Evolutionary conservation across 495 filamentous ascomycete genomes (phyloP), one percentile per base, ranked within the genome.

Genomic region (Podospora australis): DNA sequence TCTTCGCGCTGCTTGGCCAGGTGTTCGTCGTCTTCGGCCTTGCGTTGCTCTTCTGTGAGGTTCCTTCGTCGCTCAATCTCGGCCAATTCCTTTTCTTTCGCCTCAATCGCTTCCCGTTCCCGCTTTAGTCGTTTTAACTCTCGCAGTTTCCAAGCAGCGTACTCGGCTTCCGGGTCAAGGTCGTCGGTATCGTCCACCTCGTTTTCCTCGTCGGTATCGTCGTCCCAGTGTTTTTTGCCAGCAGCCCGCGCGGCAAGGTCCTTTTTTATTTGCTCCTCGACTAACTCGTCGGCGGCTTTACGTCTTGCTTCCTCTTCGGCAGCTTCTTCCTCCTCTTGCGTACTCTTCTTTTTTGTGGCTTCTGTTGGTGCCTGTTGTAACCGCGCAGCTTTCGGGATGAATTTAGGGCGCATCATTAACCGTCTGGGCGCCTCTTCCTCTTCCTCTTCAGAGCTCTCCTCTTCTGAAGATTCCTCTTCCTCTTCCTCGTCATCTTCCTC

Each of bases 111-210:
- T 57, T 87, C 84, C 23, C 94, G 78, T 54, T 90, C 87, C 23
- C 92, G 79, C 63, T 89, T 87, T 48, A 97, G 77, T 2, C 92
- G 82, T 66, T 84, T 83, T 23, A 99, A 68, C 66, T 99, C 92
- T 32, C 92, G 81, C 36, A 97, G 73, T 60, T 95, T 95, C 92
- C 92, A 99, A 0, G 88, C 87, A 9, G 89, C 88, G 29, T 82
- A 81, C 60, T 99, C 92, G 1, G 87, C 88, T 54, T 90, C 90
- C 0, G 87, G 85, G 61, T 97, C 90, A 4, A 94, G 49, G 21
- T 78, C 87, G 62, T 99, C 92, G 19, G 96, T 82, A 36, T 84
- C 83, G 50, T 95, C 87, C 49, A 91, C 86, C 76, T 83, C 88
- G 39, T 77, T 74, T 52, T 80, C 79, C 52, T 32, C 78, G n/a